Evolutionary conservation across 2,329 filamentous ascomycete species (phyloP).

Genomic region (Trichoderma arundinaceum): DNA sequence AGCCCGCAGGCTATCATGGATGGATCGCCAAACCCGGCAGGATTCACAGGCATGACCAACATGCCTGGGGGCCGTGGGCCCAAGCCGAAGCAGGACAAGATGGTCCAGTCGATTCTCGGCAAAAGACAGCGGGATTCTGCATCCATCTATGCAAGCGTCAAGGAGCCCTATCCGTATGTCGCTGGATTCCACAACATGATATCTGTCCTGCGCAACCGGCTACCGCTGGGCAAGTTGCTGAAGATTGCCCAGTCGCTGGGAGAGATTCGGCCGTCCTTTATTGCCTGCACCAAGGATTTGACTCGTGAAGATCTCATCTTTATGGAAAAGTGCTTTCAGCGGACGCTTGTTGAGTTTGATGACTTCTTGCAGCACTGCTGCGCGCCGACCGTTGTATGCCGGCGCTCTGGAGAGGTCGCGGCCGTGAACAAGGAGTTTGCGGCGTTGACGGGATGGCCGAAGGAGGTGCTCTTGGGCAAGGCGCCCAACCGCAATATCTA

Average conservation of each 20-base stretch:
- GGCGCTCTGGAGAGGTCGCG: slow-evolving; percentile 92
- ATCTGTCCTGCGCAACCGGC: slow-evolving; percentile 77
- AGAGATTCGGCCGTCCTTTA: slow-evolving; percentile 90
- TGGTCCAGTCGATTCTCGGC: slow-evolving; percentile 58
- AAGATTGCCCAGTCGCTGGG: slow-evolving; percentile 87
- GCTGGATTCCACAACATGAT: slow-evolving; percentile 88
- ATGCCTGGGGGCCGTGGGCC: slow-evolving; percentile 41
- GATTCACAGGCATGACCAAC: slow-evolving; percentile 40
- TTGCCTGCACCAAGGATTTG: slow-evolving; percentile 87
- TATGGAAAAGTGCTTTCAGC: slow-evolving; percentile 96
- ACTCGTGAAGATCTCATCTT: slow-evolving; percentile 90
- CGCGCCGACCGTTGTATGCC: slow-evolving; percentile 88
- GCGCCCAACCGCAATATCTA: slow-evolving; percentile 89
- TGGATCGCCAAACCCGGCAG: slow-evolving; percentile 51
- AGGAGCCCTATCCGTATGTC: slow-evolving; percentile 89
- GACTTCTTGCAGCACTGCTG: slow-evolving; percentile 88
- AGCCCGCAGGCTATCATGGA: slow-evolving; percentile 67
- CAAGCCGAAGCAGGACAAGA: slow-evolving; percentile 53
- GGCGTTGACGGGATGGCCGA: slow-evolving; percentile 93
- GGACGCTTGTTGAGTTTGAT: slow-evolving; percentile 90
- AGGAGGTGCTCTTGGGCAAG: slow-evolving; percentile 85
- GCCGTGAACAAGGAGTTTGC: slow-evolving; percentile 96
- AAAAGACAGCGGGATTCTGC: slow-evolving; percentile 75
- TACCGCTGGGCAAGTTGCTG: slow-evolving; percentile 75
- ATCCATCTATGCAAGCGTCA: slow-evolving; percentile 85